Conservation (phyloP, 192 early-diverging fungal genomes). For the Phlyctochytrium planicorne region DNA sequence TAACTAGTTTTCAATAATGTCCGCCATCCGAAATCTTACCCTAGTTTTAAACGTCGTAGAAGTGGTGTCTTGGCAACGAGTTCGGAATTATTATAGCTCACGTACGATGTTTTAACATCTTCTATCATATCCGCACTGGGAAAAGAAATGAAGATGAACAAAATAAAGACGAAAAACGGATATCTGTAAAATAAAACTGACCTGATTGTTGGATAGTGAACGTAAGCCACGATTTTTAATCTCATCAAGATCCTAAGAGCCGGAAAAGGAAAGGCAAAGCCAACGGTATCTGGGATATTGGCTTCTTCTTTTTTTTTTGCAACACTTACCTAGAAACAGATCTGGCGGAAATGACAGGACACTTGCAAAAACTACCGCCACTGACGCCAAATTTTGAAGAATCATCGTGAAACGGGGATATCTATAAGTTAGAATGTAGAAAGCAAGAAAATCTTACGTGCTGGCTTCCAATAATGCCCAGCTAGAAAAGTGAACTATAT, state of each 20-base stretch:
- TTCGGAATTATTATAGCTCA: slow-evolving; percentile 65
- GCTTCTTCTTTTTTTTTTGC: neutral
- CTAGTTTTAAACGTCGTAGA: slow-evolving; percentile 60
- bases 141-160: neutral
- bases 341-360: slow-evolving; percentile 67
- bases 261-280: slow-evolving; percentile 93
- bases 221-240: slow-evolving; percentile 69
- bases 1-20: slow-evolving; percentile 51
- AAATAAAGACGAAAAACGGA: too few relatives aligned
- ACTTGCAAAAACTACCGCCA: slow-evolving; percentile 74
- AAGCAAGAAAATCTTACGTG: slow-evolving; percentile 38
- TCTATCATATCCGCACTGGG: slow-evolving; percentile 83
- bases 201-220: slow-evolving; percentile 95
- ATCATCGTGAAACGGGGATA: slow-evolving; percentile 82
- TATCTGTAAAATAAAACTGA: slow-evolving; percentile 43
- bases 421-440: slow-evolving; percentile 33
- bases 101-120: slow-evolving; percentile 61
- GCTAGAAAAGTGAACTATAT: slow-evolving; percentile 65
- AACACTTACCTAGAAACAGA: slow-evolving; percentile 80
- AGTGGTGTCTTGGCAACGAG: slow-evolving; percentile 55
- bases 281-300: slow-evolving; percentile 76
- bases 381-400: slow-evolving; percentile 81
- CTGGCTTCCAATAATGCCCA: slow-evolving; percentile 68
- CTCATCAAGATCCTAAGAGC: slow-evolving; percentile 61
- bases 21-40: slow-evolving; percentile 28